A percentile compares a stretch with the other conserved stretches of the same genome.
Evolutionary conservation across 495 filamentous ascomycete species (phyloP).

Genomic region (Penicillium flavigenum): DNA sequence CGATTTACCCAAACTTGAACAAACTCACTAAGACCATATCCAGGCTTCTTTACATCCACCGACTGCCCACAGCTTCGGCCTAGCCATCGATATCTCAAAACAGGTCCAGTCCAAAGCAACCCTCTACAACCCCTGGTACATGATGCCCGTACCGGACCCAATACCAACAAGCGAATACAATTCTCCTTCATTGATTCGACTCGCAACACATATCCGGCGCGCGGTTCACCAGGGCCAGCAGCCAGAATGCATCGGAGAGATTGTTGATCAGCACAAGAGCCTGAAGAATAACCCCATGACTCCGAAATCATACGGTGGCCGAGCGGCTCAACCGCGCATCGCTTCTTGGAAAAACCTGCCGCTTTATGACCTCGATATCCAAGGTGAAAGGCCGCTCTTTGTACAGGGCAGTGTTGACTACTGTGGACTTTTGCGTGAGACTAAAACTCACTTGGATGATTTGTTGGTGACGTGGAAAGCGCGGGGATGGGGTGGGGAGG

Average conservation of each 20-base stretch:
- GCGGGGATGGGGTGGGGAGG: neutral
- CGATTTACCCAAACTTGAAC: neutral
- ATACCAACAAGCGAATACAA: conserved; percentile 9
- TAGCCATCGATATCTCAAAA: conserved; percentile 7
- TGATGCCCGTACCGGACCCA: conserved; percentile 10
- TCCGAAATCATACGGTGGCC: conserved; percentile 3
- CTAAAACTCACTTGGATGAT: conserved; percentile 7
- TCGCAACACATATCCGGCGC: conserved; percentile 6
- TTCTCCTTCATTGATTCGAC: neutral
- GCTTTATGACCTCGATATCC: conserved; percentile 9
- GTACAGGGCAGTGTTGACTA: conserved; percentile 15
- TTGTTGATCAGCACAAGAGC: conserved; percentile 5
- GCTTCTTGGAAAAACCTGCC: conserved; percentile 10
- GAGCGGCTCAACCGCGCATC: conserved; percentile 9
- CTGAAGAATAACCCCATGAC: conserved; percentile 2
- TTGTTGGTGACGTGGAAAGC: conserved; percentile 14
- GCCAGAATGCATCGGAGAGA: conserved; percentile 11
- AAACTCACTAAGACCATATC: neutral
- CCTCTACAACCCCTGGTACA: conserved; percentile 12
- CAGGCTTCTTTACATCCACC: conserved; percentile 8
- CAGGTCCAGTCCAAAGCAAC: conserved; percentile 7
- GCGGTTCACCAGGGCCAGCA: conserved; percentile 4
- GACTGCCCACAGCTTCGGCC: neutral
- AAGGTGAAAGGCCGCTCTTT: conserved; percentile 11
- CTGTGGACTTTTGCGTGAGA: conserved; percentile 9